Evolutionary conservation across 495 filamentous ascomycete genomes (phyloP).

Genomic region (Astrothelium subdiscretum): DNA sequence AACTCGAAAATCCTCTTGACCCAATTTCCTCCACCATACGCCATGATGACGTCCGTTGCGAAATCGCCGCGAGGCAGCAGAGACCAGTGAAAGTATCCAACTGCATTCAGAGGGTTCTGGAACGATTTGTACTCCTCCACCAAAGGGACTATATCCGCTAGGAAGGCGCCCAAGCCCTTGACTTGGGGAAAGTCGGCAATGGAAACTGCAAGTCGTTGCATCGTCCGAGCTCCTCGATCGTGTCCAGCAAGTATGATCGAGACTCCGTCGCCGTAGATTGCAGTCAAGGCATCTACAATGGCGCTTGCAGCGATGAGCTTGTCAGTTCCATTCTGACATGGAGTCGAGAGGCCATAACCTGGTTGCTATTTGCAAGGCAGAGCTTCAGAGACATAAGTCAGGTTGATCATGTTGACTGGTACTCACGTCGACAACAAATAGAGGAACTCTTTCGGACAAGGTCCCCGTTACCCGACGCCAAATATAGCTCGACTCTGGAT

Average conservation of each 20-base stretch:
- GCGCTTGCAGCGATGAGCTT: neutral
- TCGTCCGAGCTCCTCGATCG: neutral
- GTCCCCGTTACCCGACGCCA: neutral
- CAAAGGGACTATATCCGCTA: neutral
- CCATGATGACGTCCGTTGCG: neutral
- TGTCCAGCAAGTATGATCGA: neutral
- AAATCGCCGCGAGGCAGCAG: neutral
- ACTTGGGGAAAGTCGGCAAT: neutral
- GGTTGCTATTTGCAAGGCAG: neutral
- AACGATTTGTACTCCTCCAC: neutral
- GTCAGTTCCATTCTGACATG: neutral
- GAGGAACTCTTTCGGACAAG: neutral
- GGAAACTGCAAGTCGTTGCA: neutral
- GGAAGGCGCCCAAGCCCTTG: neutral
- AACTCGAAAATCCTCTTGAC: neutral
- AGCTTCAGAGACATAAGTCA: neutral
- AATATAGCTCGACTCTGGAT: neutral
- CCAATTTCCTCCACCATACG: neutral
- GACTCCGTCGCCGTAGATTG: neutral
- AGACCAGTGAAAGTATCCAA: neutral
- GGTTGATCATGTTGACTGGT: neutral
- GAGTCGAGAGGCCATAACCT: neutral
- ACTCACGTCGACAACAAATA: neutral
- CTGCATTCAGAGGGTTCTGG: neutral
- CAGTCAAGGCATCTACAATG: neutral